Evolutionary conservation across 768 basidiomycete species (phyloP).

Genomic region (Lepiota subincarnata): DNA sequence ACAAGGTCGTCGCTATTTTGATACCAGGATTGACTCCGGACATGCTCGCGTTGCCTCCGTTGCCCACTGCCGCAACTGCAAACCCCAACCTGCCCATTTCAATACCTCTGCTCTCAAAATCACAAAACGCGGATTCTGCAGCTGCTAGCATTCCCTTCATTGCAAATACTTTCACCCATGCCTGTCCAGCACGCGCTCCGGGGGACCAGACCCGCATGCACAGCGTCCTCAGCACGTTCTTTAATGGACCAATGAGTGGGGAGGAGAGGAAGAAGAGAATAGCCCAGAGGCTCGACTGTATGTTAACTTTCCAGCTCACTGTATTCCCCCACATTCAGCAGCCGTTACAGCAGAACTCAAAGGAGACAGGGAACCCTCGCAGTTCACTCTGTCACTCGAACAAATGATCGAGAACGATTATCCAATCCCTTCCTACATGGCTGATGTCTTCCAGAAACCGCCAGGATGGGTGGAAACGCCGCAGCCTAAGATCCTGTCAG

Average conservation of each 20-base stretch:
- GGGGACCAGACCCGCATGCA: constrained; percentile 86
- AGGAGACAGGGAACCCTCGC: constrained; percentile 54
- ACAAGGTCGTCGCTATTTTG: constrained; percentile 75
- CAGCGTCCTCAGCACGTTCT: constrained; percentile 78
- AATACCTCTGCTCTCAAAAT: constrained; percentile 30
- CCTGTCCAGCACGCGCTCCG: constrained; percentile 88
- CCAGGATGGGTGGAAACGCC: constrained; percentile 85
- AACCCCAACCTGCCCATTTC: constrained; percentile 46
- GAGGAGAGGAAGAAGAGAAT: constrained; percentile 75
- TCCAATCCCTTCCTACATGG: constrained; percentile 81
- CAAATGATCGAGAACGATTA: constrained; percentile 97
- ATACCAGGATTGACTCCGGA: constrained; percentile 84
- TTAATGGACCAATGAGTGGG: constrained; percentile 73
- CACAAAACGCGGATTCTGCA: constrained; percentile 20
- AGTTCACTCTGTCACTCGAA: constrained; percentile 71
- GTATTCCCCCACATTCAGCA: neutral
- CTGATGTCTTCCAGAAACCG: constrained; percentile 61
- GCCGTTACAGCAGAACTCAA: constrained; percentile 48
- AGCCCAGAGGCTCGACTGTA: constrained; percentile 34
- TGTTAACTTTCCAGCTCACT: constrained; percentile 11
- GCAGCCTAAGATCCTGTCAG: constrained; percentile 21
- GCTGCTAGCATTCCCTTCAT: constrained; percentile 56
- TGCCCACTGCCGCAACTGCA: constrained; percentile 61
- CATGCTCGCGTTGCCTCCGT: constrained; percentile 65
- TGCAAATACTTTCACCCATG: constrained; percentile 82